Evolutionary conservation across 768 basidiomycete species (phyloP), one percentile per base, ranked within the genome.

Genomic region (Suillus fuscotomentosus): DNA sequence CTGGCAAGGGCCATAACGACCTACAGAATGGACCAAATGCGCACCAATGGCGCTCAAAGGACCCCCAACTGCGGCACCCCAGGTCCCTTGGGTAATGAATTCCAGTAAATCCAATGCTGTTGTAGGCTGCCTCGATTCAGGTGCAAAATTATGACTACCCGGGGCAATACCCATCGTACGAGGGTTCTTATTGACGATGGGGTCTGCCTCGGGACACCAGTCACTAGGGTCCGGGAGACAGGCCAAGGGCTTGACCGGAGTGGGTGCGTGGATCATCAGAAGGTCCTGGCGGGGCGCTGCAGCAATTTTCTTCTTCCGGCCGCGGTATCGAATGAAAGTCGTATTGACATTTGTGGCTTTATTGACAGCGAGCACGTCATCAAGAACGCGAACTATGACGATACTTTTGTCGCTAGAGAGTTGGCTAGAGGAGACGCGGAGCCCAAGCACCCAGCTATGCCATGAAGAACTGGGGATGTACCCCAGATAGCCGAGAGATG

Each of bases 181-280:
- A 3, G 67, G 75, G 17, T 68, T 73, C 60, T 65, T 68, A 57
- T 76, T 75, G 50, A 76, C 53, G 20, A 76, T 65, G 17, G 76
- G 76, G 50, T 76, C 76, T 51, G 68, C 69, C 51, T 70, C 57
- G 1, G 76, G 76, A 51, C 70, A 75, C 76, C 75, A 76, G 63
- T 71, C 70, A 24, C 45, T 42, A 9, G 65, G 31, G 22, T 64
- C 61, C 38, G 71, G 64, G 11, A 72, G 42, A 59, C 60, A 54
- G 36, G 64, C 43, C 22, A 47, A 61, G 53, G 59, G 57, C 31
- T 57, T 65, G n/a, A 67, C 34, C 15, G 68, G 66, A 20, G 66
- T 69, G 7, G 71, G 68, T 36, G 66, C 64, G 17, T 68, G 31
- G 36, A 68, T 63, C 50, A 66, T 65, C 34, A 60, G 20, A 31